A percentile compares a stretch with the other conserved stretches of the same genome.
These are phyloP conservation scores for Dioscorea cayenensis DNA, from an alignment of 116 monocot genomes.

Conservation along the genomic window DNA sequence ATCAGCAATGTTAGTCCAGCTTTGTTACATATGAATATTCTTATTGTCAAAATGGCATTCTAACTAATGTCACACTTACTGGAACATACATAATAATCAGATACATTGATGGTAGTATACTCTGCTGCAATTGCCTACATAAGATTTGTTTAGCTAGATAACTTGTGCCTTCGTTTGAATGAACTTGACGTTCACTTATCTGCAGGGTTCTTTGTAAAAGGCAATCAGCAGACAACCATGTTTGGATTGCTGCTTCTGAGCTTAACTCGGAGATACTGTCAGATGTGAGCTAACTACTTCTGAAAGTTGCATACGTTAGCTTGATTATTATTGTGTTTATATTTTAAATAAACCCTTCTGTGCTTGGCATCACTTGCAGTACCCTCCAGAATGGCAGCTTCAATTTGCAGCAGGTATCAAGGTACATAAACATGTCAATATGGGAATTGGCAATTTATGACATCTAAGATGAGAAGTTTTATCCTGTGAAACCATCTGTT, in stretches of 20 bases:
- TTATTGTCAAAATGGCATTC: no score
- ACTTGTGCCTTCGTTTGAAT: background rate
- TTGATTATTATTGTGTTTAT: background rate
- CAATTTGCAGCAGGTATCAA: conserved; percentile 75
- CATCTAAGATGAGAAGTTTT: background rate
- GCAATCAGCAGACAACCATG: conserved; percentile 42
- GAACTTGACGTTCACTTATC: conserved; percentile 2
- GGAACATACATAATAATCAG: no score
- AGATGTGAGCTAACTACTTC: conserved; percentile 26
- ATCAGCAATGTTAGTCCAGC: no score
- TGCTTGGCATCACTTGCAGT: conserved; percentile 28
- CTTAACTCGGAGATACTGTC: conserved; percentile 14
- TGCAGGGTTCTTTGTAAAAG: conserved; percentile 72
- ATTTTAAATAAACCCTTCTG: background rate
- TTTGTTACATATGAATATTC: no score
- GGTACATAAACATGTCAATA: conserved; percentile 29
- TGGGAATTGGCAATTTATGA: background rate
- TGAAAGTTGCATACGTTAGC: background rate
- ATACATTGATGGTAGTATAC: no score
- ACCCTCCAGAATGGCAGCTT: conserved; percentile 48
- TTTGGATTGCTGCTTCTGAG: conserved; percentile 42
- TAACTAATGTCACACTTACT: no score
- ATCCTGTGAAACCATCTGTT: background rate
- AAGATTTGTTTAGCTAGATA: background rate
- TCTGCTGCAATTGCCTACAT: no score